Percentiles rank a stretch among this genome's conserved stretches.
Conservation (phyloP, 495 filamentous ascomycete genomes). For the Aspergillus kassunensis region DNA sequence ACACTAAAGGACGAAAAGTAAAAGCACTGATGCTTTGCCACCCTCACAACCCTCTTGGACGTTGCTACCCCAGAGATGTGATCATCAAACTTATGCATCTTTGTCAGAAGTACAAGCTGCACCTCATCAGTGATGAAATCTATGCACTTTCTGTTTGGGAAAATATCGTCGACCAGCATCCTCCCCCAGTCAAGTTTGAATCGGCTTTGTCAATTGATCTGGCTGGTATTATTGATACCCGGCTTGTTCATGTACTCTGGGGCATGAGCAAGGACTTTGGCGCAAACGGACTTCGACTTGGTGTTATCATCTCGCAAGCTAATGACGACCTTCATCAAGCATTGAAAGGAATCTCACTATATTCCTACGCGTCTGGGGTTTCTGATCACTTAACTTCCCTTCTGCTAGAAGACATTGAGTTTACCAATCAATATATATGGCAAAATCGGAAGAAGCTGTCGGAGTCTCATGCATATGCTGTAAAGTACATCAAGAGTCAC, state of each 20-base stretch:
- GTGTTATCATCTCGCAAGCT: slow-evolving; percentile 31
- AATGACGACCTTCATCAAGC: slow-evolving; percentile 42
- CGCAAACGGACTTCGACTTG: slow-evolving; percentile 52
- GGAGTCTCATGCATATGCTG: slow-evolving; percentile 31
- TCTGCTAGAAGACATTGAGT: slow-evolving; percentile 47
- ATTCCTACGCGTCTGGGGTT: slow-evolving; percentile 42
- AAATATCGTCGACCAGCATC: slow-evolving; percentile 23
- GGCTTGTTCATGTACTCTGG: slow-evolving; percentile 55
- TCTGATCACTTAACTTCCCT: slow-evolving; percentile 40
- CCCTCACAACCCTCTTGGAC: slow-evolving; percentile 59
- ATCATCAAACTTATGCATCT: slow-evolving; percentile 46
- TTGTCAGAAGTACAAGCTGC: slow-evolving; percentile 52
- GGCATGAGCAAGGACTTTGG: slow-evolving; percentile 62
- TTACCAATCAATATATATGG: slow-evolving; percentile 40
- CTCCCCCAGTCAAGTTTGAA: slow-evolving; percentile 39
- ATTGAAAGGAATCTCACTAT: slow-evolving; percentile 33
- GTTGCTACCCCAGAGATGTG: slow-evolving; percentile 50
- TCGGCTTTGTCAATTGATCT: slow-evolving; percentile 49
- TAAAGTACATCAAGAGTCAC: slow-evolving; percentile 30
- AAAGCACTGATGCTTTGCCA: slow-evolving; percentile 53
- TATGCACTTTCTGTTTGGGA: slow-evolving; percentile 55
- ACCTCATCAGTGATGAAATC: slow-evolving; percentile 61
- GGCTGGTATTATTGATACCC: slow-evolving; percentile 44
- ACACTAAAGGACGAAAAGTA: slow-evolving; percentile 30
- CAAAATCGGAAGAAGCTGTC: slow-evolving; percentile 36